A percentile compares a stretch with the other conserved stretches of the same genome.
These are phyloP conservation scores for Polyplosphaeria fusca DNA, from an alignment of 495 filamentous ascomycete genomes.

Conservation along the genomic window DNA sequence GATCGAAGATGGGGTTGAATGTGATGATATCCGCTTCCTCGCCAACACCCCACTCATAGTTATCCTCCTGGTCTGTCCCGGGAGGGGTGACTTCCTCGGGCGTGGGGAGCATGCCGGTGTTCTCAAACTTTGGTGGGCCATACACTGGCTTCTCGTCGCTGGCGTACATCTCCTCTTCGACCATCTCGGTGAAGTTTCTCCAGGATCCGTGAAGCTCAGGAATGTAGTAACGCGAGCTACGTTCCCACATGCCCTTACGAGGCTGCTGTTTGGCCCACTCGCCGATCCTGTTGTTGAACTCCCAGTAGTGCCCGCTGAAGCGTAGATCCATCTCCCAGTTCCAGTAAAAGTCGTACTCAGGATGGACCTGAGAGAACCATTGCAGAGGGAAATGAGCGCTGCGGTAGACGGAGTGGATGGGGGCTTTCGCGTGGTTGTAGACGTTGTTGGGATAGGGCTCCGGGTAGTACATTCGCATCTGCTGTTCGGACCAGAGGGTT, in stretches of 20 bases:
- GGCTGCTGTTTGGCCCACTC: constrained; percentile 54
- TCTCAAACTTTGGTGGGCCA: constrained; percentile 42
- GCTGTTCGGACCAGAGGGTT: constrained; percentile 54
- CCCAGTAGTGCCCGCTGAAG: constrained; percentile 56
- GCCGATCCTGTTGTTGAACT: constrained; percentile 48
- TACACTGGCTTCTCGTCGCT: constrained; percentile 45
- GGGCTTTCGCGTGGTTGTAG: constrained; percentile 37
- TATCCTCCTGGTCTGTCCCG: constrained; percentile 43
- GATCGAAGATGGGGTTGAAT: constrained; percentile 51
- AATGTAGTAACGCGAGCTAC: constrained; percentile 48
- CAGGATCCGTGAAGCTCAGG: constrained; percentile 47
- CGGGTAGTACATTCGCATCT: constrained; percentile 47
- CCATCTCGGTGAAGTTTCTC: constrained; percentile 45
- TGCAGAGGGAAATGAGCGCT: constrained; percentile 49
- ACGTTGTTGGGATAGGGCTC: constrained; percentile 45
- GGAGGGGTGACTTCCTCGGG: constrained; percentile 49
- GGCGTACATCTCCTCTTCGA: constrained; percentile 42
- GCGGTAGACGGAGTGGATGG: constrained; percentile 43
- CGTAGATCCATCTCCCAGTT: constrained; percentile 62
- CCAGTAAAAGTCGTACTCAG: constrained; percentile 61
- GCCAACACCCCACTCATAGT: constrained; percentile 58
- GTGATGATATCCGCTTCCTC: constrained; percentile 57
- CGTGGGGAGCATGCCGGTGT: constrained; percentile 36
- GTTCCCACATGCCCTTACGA: constrained; percentile 52
- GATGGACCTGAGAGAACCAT: constrained; percentile 56